These are phyloP conservation scores for Trichophyton rubrum DNA, from an alignment of 2,329 filamentous ascomycete genomes.

Conservation along the genomic window DNA sequence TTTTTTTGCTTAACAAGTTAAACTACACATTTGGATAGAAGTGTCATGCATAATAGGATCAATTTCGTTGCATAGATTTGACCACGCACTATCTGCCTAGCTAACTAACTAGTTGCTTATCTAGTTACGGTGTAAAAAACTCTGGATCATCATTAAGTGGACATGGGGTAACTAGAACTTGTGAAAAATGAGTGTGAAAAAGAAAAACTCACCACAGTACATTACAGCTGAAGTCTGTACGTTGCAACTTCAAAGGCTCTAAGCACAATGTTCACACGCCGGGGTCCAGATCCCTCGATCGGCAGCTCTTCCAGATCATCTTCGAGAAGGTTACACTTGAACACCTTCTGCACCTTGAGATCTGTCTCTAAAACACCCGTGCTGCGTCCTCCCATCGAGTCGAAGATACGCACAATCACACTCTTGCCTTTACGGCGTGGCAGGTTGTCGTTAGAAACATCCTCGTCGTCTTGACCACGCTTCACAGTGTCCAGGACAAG, in stretches of 20 bases:
- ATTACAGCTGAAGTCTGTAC: slow-evolving; percentile 49
- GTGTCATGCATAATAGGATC: neutral
- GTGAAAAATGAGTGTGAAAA: neutral
- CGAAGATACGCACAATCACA: slow-evolving; percentile 75
- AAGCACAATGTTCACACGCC: slow-evolving; percentile 49
- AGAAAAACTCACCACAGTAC: neutral
- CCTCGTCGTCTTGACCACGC: slow-evolving; percentile 77
- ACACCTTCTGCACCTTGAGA: slow-evolving; percentile 61
- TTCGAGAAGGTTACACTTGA: slow-evolving; percentile 77
- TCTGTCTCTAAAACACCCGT: slow-evolving; percentile 56
- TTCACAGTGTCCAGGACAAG: slow-evolving; percentile 83
- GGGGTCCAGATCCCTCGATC: slow-evolving; percentile 28
- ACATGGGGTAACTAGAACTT: neutral
- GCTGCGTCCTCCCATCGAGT: slow-evolving; percentile 70
- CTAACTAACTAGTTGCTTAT: neutral
- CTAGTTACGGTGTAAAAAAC: neutral
- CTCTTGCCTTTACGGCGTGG: slow-evolving; percentile 58
- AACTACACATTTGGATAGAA: neutral
- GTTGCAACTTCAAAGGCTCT: slow-evolving; percentile 79
- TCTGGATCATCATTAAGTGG: neutral
- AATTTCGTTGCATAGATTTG: neutral
- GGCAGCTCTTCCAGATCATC: slow-evolving; percentile 63
- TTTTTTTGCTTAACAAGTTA: neutral
- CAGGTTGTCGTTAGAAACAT: slow-evolving; percentile 47
- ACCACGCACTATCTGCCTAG: neutral